phyloP scores from a whole-genome alignment of 208 protist species.

The Trypanosoma congolense region DNA sequence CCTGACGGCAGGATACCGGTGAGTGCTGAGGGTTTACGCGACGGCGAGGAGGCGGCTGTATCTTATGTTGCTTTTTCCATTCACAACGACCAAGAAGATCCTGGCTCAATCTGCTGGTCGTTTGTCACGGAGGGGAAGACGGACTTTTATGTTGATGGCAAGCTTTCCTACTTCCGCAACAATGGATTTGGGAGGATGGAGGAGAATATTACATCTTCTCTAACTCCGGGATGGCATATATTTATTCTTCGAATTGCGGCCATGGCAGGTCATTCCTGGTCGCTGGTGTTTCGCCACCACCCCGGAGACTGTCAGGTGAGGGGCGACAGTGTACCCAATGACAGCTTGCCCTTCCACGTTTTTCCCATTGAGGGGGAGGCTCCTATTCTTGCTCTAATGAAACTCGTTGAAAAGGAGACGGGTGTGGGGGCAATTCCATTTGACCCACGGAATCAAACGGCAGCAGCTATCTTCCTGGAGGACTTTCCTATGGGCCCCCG shows the following conservation, averaged over 20 bases:
- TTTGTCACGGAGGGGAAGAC: constrained; percentile 12
- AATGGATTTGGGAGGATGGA: background rate
- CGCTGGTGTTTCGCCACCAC: constrained; percentile 1
- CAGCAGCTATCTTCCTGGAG: background rate
- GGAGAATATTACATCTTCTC: constrained; percentile 5
- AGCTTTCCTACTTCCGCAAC: background rate
- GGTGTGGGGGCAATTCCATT: constrained; percentile 8
- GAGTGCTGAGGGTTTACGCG: background rate
- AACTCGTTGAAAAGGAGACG: constrained; percentile 2
- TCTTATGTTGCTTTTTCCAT: constrained; percentile 17
- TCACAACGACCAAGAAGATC: constrained; percentile 4
- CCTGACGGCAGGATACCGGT: constrained; percentile 3
- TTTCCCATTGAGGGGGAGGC: background rate
- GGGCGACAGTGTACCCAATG: background rate
- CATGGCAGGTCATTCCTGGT: constrained; percentile 10
- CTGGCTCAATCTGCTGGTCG: constrained; percentile 6
- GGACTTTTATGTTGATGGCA: constrained; percentile 14
- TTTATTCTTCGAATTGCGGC: constrained; percentile 8
- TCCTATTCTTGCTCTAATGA: constrained; percentile 5
- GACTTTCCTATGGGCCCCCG: constrained; percentile 4
- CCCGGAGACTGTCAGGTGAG: constrained; percentile 9
- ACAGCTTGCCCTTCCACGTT: constrained; percentile 1
- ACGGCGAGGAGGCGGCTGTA: constrained; percentile 12
- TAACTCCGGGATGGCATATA: constrained; percentile 11
- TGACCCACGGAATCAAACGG: constrained; percentile 1